Percentiles rank a stretch among this genome's conserved stretches.
phyloP scores from a whole-genome alignment of 176 grass and related monocot species.

The Thalia dealbata region DNA sequence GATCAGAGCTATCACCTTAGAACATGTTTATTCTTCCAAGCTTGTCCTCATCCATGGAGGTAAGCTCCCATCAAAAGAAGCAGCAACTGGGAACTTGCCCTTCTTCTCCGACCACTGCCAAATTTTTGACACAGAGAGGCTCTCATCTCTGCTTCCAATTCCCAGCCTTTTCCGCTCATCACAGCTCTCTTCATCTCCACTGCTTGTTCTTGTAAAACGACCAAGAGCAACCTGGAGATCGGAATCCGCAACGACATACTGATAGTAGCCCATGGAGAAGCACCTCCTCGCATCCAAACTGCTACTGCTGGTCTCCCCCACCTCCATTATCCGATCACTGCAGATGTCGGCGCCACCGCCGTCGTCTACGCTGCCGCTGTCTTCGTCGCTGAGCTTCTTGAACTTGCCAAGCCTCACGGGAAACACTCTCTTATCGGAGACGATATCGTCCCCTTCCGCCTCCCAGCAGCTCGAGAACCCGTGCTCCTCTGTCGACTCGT shows the following conservation, averaged over 20 bases:
- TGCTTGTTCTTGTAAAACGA: background rate
- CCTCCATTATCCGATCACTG: conserved; percentile 22
- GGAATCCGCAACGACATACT: conserved; percentile 60
- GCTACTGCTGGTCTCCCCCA: conserved; percentile 51
- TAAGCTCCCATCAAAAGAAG: conserved; percentile 33
- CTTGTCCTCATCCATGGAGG: conserved; percentile 34
- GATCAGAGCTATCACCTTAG: background rate
- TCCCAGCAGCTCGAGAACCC: conserved; percentile 17
- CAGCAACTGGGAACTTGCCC: conserved; percentile 43
- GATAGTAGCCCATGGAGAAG: conserved; percentile 82
- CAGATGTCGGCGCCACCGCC: background rate
- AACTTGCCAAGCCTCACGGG: conserved; percentile 84
- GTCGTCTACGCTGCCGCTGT: conserved; percentile 12
- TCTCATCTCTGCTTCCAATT: conserved; percentile 63
- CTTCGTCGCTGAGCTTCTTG: conserved; percentile 31
- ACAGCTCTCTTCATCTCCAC: conserved; percentile 18
- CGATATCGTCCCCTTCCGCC: conserved; percentile 3
- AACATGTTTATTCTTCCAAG: background rate
- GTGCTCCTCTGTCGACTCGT: conserved; percentile 30
- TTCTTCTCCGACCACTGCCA: conserved; percentile 80
- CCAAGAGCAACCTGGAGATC: conserved; percentile 43
- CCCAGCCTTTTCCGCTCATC: conserved; percentile 46
- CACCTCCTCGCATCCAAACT: conserved; percentile 56
- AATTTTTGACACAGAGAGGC: conserved; percentile 96
- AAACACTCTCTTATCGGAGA: conserved; percentile 29